Evolutionary conservation across 306 rosid species (phyloP).

Genomic region (Pterocarpus macrocarpus): DNA sequence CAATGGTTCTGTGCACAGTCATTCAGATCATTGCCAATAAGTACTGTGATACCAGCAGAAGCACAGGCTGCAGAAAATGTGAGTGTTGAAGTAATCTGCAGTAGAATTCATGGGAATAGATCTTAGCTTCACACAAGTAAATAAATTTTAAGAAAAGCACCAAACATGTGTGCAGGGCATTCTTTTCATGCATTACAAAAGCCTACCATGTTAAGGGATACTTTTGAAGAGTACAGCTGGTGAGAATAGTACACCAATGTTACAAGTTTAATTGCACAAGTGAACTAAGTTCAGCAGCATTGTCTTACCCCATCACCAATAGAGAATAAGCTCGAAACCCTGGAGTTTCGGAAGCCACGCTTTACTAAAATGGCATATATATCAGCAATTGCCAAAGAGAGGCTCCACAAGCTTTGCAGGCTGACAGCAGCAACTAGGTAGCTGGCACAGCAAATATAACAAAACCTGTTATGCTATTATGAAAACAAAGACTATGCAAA

Average conservation of each 20-base stretch:
- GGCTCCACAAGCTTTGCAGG: constrained; percentile 71
- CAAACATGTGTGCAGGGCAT: background rate
- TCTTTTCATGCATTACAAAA: background rate
- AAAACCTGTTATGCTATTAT: constrained; percentile 39
- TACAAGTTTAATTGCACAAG: constrained; percentile 15
- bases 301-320: constrained; percentile 72
- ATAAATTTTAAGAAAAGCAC: constrained; percentile 1
- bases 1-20: constrained; percentile 63
- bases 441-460: constrained; percentile 55
- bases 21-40: constrained; percentile 66
- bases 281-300: constrained; percentile 22
- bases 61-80: constrained; percentile 73
- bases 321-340: constrained; percentile 59
- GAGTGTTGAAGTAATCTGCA: constrained; percentile 72
- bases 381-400: constrained; percentile 61
- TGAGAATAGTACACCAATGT: constrained; percentile 5
- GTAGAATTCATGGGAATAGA: constrained; percentile 1
- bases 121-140: constrained; percentile 28
- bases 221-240: background rate
- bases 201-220: constrained; percentile 20
- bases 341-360: constrained; percentile 62
- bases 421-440: constrained; percentile 70
- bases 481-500: background rate
- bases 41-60: constrained; percentile 69
- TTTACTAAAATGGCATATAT: constrained; percentile 66